Evolutionary conservation across 2,329 filamentous ascomycete species (phyloP).

Genomic region (Fusarium napiforme): DNA sequence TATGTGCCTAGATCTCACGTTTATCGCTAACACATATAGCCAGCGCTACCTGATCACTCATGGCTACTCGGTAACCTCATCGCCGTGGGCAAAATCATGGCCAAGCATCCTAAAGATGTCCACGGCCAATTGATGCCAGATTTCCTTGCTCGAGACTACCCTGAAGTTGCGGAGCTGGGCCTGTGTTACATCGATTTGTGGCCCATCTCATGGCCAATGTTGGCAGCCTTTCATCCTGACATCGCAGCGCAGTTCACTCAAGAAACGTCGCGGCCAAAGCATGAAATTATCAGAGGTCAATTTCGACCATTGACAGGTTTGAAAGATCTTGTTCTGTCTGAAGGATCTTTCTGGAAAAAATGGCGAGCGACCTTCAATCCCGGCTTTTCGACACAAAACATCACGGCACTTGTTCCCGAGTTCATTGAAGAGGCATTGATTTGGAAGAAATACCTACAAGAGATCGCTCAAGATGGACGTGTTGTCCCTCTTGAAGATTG

Average conservation of each 20-base stretch:
- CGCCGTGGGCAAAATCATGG: neutral
- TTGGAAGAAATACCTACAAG: neutral
- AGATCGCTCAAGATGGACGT: neutral
- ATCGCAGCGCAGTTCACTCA: neutral
- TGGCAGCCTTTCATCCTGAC: neutral
- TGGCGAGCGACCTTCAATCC: conserved; percentile 6
- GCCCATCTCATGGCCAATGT: neutral
- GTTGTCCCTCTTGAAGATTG: neutral
- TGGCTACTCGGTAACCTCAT: conserved; percentile 1
- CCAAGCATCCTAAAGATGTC: neutral
- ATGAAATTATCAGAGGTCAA: neutral
- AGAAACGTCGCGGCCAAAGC: neutral
- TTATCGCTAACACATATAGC: neutral
- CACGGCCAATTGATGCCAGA: conserved; percentile 4
- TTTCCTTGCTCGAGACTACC: neutral
- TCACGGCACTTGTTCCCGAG: neutral
- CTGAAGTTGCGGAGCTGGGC: neutral
- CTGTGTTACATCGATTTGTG: neutral
- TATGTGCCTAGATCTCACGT: accelerated
- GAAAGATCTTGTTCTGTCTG: neutral
- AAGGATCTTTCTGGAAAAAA: conserved; percentile 1
- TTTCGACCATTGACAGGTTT: neutral
- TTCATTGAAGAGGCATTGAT: neutral
- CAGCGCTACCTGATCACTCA: neutral
- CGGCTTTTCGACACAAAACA: neutral